Percentiles rank a stretch among this genome's conserved stretches.
These are phyloP conservation scores for Pleurotus tuber-regium DNA, from an alignment of 768 basidiomycete species.

Conservation along the genomic window DNA sequence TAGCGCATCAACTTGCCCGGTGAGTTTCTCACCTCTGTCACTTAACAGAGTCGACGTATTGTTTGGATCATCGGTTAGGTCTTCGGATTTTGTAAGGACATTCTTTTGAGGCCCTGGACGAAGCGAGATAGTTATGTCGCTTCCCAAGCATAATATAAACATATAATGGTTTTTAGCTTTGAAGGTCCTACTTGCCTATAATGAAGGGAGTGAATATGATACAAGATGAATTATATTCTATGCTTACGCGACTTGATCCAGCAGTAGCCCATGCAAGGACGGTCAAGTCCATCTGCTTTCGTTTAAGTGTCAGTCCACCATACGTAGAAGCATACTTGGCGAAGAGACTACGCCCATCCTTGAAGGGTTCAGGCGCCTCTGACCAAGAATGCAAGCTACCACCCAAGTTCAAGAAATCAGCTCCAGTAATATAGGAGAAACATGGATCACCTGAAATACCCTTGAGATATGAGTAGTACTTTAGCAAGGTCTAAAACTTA, in stretches of 20 bases:
- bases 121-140: conserved; percentile 15
- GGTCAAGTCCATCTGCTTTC: not conserved
- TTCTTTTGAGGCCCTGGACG: conserved; percentile 30
- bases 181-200: too few relatives aligned
- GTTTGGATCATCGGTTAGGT: too few relatives aligned
- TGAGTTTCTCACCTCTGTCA: too few relatives aligned
- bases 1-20: not conserved
- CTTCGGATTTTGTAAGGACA: too few relatives aligned
- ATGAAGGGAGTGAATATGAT: too few relatives aligned
- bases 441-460: not conserved
- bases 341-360: not conserved
- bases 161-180: conserved; percentile 4
- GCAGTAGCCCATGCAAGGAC: conserved; percentile 14
- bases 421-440: not conserved
- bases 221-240: not conserved
- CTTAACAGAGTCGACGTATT: too few relatives aligned
- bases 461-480: not conserved
- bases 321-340: not conserved
- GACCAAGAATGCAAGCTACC: not conserved
- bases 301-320: not conserved
- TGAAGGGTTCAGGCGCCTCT: not conserved
- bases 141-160: not conserved
- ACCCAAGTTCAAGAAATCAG: not conserved
- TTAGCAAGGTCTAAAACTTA: not conserved
- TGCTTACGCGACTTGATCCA: conserved; percentile 11